Base-by-base conservation (phyloP, 768 basidiomycete species). In the Rhodocollybia butyracea region DNA sequence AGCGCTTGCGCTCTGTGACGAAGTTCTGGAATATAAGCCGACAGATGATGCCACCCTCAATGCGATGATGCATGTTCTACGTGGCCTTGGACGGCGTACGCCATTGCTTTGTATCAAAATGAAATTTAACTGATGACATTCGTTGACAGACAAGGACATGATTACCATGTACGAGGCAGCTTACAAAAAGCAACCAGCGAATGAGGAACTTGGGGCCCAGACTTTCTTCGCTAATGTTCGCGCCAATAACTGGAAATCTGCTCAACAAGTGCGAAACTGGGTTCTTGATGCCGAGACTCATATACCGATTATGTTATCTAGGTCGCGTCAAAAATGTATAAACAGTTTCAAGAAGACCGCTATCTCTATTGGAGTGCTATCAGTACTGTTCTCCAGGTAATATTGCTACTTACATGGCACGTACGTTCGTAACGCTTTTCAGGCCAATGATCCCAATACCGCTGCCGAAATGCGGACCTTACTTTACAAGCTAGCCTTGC, bases 161-260 rank as follows among this genome's bases (percentile, higher is more conserved):
- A 81, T 91, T 40, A 76, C 76, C 8, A 91, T 94, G 87, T 93
- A 88, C 63, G 92, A 93, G 58, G 85, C 90, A 46, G 91, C 91
- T 1, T 92, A 81, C 74, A 91, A 88, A 68, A 83, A 86, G 58
- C 83, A 89, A 56, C 91, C 91, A 19, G 63, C 70, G 4, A 92
- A 91, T 63, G 92, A 94, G 65, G 91, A 94, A 58, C 82, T 92
- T 8, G 91, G 86, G 21, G 79, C 80, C 22, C 91, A 94, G 66
- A 86, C 88, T 0, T 94, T 94, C 74, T 89, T 91, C 65, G 90
- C 91, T 19, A 89, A 92, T 64, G 82, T 88, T 31, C 83, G 89
- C 57, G 82, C 86, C 30, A 80, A 79, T 15, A 85, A 89, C 60
- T 94, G 92, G 92, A 94, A 92, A 68, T 80, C 85, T 42, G 90